Conservation (phyloP, 1,139 yeast genomes). For the Pneumocystis jirovecii region DNA sequence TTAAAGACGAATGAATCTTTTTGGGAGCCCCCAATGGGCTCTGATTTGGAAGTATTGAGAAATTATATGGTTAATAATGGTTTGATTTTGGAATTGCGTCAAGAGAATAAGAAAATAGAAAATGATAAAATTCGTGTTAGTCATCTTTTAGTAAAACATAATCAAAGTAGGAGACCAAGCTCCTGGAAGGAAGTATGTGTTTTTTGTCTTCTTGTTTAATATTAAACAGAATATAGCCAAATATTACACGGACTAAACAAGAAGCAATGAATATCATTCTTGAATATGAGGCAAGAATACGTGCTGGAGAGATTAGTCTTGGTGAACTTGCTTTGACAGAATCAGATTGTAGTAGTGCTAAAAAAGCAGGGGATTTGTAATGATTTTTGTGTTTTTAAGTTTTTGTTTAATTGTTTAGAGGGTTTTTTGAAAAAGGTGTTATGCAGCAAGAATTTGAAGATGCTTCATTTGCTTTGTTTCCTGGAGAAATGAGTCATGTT, state of each 20-base stretch:
- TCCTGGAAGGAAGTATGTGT: slow-evolving; percentile 63
- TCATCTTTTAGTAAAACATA: slow-evolving; percentile 72
- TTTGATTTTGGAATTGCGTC: slow-evolving; percentile 12
- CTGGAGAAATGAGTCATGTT: slow-evolving; percentile 71
- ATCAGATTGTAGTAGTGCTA: slow-evolving; percentile 78
- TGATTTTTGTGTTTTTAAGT: not conserved
- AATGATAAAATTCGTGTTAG: slow-evolving; percentile 46
- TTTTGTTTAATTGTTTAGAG: slow-evolving; percentile 22
- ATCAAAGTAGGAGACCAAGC: slow-evolving; percentile 71
- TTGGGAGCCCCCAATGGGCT: slow-evolving; percentile 88
- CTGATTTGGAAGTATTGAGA: slow-evolving; percentile 47
- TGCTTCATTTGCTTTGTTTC: slow-evolving; percentile 65
- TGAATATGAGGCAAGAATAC: slow-evolving; percentile 44
- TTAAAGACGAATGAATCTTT: slow-evolving; percentile 36
- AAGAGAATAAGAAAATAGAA: slow-evolving; percentile 20
- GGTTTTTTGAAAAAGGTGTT: slow-evolving; percentile 72
- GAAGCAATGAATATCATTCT: slow-evolving; percentile 60
- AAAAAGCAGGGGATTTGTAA: slow-evolving; percentile 69
- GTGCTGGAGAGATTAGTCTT: slow-evolving; percentile 54
- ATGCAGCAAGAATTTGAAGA: slow-evolving; percentile 93
- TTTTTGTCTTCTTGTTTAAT: not conserved
- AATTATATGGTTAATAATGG: slow-evolving; percentile 34
- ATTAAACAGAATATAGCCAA: slow-evolving; percentile 14
- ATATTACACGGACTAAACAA: slow-evolving; percentile 63
- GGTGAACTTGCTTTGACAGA: slow-evolving; percentile 65